Conservation (phyloP, 345 rosid genomes). For the Salix suchowensis region DNA sequence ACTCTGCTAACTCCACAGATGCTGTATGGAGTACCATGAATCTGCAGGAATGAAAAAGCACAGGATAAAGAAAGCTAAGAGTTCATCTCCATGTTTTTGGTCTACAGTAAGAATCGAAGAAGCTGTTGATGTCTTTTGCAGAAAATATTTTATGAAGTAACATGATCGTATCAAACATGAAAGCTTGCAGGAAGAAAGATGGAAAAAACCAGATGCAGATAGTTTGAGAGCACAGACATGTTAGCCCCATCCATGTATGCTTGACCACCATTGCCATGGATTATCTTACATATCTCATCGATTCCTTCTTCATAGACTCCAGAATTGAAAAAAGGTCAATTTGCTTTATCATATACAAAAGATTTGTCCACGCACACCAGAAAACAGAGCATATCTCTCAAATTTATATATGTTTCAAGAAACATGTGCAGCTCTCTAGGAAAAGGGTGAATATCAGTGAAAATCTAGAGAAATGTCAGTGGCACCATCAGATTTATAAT, state of each 20-base stretch:
- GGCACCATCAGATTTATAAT: conserved; percentile 85
- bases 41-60: no score
- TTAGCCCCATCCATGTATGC: conserved; percentile 99
- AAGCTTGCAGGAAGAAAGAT: not conserved
- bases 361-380: no score
- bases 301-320: conserved; percentile 98
- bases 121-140: not conserved
- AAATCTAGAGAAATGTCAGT: conserved; percentile 35
- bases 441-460: no score
- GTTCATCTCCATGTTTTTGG: not conserved
- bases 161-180: not conserved
- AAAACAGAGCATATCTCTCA: conserved; percentile 7
- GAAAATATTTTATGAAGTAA: not conserved
- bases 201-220: conserved; percentile 7
- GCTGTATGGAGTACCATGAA: no score
- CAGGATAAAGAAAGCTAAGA: not conserved
- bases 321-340: conserved; percentile 2
- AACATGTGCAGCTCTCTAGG: no score
- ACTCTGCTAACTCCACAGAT: not conserved
- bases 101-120: not conserved
- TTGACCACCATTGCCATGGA: conserved; percentile 96
- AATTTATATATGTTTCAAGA: no score
- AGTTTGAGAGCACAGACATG: conserved; percentile 45
- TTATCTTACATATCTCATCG: conserved; percentile 87
- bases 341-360: no score